Evolutionary conservation across 1,284 basidiomycete species (phyloP), one percentile per base, ranked within the genome.

Genomic region (Irpex sp.): DNA sequence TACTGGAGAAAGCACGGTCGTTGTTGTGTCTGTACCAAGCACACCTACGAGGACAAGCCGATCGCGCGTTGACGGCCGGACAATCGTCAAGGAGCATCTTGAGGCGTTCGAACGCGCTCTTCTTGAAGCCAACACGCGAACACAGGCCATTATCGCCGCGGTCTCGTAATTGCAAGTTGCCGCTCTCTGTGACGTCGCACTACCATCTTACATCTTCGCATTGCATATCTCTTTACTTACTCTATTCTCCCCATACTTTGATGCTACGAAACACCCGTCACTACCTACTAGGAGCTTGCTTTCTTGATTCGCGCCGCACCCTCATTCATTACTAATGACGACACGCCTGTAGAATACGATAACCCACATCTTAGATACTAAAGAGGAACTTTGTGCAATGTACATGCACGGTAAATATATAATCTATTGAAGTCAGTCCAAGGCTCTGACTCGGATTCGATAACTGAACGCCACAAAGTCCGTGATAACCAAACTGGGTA

Each of bases 61-160:
- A 4, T 62, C 64, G 36, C 68, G 85, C 68, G 73, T 85, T 40
- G 86, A 92, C 64, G 91, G 88, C 57, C 79, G 89, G 62, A 79
- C 77, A 69, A 73, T 92, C 59, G 90, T 91, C n/a, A 78, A 87
- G 69, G 91, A 91, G 69, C 89, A 93, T 70, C 72, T 92, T 67
- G 80, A 77, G 57, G 90, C 89, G 19, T 93, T 92, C 70, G 87
- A 91, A 73, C 78, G 76, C 61, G 88, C 87, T 26, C 74, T 93
- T 49, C 79, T 78, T 34, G 90, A 92, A 61, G 91, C 90, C 37
- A 86, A 85, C 55, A 71, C 79, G 67, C 91, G 89, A 78, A 91
- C 90, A 2, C 85, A 87, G 70, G 86, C 87, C 48, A 93, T 93
- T 65, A 89, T 91, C 85, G 87, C 88, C 5, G 80, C 82, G 9